Conservation (phyloP, 371 early-diverging fungal genomes). For the Fennellomyces sp. region DNA sequence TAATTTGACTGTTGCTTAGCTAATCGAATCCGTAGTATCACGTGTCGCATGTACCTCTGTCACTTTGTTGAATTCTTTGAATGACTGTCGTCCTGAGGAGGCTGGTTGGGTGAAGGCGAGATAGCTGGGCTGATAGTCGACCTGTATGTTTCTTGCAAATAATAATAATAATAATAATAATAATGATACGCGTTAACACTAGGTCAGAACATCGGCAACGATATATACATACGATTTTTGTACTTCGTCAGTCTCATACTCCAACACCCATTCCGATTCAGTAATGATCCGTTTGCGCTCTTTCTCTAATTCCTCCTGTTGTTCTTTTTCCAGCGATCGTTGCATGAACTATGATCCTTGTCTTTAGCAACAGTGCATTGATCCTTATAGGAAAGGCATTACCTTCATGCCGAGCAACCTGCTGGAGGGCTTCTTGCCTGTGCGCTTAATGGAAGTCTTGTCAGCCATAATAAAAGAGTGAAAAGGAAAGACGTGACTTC, state of each 20-base stretch:
- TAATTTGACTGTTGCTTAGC: background rate
- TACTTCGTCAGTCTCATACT: conserved; percentile 39
- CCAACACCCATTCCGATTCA: conserved; percentile 61
- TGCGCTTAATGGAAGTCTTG: background rate
- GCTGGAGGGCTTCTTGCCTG: conserved; percentile 14
- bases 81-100: conserved; percentile 49
- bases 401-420: conserved; percentile 20
- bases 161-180: too few species aligned
- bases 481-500: background rate
- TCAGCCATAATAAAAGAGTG: background rate
- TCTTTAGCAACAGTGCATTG: background rate
- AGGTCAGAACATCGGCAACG: background rate
- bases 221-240: conserved; percentile 55
- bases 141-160: conserved; percentile 58
- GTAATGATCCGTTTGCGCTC: conserved; percentile 57
- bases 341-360: conserved; percentile 53
- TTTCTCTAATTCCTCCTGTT: conserved; percentile 35
- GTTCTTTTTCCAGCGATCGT: conserved; percentile 51
- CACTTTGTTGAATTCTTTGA: conserved; percentile 50
- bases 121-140: conserved; percentile 57
- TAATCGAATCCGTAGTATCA: background rate
- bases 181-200: background rate
- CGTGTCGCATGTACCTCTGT: conserved; percentile 33
- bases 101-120: conserved; percentile 40
- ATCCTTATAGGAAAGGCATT: too few species aligned